Base-by-base conservation (phyloP, 2,329 filamentous ascomycete genomes). In the Teratosphaeriaceae sp. region DNA sequence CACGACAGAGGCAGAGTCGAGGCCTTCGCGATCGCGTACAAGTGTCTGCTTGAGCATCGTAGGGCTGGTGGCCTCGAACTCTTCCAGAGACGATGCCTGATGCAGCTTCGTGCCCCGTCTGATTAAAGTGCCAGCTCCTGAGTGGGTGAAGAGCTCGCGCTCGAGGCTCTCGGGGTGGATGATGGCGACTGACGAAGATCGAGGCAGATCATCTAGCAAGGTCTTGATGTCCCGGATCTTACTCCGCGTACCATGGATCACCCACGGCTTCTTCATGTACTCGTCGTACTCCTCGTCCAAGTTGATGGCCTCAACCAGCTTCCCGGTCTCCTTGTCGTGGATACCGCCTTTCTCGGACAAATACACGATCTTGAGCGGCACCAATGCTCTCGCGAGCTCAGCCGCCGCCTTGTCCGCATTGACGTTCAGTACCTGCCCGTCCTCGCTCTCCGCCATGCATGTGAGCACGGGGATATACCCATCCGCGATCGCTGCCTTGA, bases 161-260 rank as follows among this genome's bases (percentile, higher is more conserved):
- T 97, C 89, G 33, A 98, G 75, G 64, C 94, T 89, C 51, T 86
- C 88, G 2, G 92, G 90, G 68, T 97, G 89, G 56, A 97, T 98
- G 59, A 98, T 97, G 48, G 92, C 92, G 38, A 98, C 90, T 57
- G 87, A 94, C 15, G 90, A 96, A 44, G 86, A 90, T 56, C 87
- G 83, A 40, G 92, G 92, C 15, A 98, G 79, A 38, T 85, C 83
- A 55, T 88, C 86, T 40, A 98, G 72, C 21, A 98, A 77, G 46
- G 94, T 88, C 74, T 95, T 94, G 70, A 94, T 94, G 71, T 98
- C 88, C 70, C 85, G 87, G 66, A 98, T 97, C 81, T 98, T 98
- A 52, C 97, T 76, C 50, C 89, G 80, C 27, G 90, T 97, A 50
- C 92, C 92, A 63, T 92, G 94, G 61, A 87, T 82, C 66, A 94